phyloP scores from a whole-genome alignment of 2,329 filamentous ascomycete species.

The Xenosphaeropsis pyriputrescens region DNA sequence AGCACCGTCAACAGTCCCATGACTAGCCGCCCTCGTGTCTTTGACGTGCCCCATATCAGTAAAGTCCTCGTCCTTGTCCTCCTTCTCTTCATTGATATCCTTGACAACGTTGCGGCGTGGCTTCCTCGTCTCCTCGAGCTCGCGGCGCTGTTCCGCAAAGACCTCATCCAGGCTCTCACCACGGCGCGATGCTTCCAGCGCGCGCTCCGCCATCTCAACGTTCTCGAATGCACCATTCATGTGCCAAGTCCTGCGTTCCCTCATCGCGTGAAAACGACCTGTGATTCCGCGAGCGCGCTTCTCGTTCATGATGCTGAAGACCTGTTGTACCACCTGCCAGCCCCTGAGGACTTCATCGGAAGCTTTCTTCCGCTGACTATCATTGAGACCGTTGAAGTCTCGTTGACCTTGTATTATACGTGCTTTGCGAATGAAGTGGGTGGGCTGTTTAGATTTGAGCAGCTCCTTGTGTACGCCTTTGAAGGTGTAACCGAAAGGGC shows the following conservation, averaged over 20 bases:
- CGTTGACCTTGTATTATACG: conserved; percentile 42
- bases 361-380: conserved; percentile 16
- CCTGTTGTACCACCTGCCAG: conserved; percentile 25
- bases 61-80: not conserved
- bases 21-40: no score
- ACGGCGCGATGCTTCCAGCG: conserved; percentile 27
- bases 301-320: conserved; percentile 24
- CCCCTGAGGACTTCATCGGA: conserved; percentile 21
- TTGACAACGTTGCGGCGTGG: conserved; percentile 7
- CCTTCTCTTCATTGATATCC: conserved; percentile 5
- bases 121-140: conserved; percentile 6
- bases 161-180: conserved; percentile 25
- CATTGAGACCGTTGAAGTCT: conserved; percentile 22
- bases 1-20: no score
- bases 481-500: conserved; percentile 44
- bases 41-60: not conserved
- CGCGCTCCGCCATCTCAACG: conserved; percentile 28
- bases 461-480: conserved; percentile 50
- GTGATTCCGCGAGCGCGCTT: conserved; percentile 13
- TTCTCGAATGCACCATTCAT: conserved; percentile 29
- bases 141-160: conserved; percentile 8
- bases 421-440: conserved; percentile 36
- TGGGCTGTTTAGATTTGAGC: conserved; percentile 35
- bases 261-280: conserved; percentile 18
- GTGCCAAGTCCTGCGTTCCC: conserved; percentile 24